These are phyloP conservation scores for Smittium culicis DNA, from an alignment of 371 early-diverging fungal genomes.

Conservation along the genomic window DNA sequence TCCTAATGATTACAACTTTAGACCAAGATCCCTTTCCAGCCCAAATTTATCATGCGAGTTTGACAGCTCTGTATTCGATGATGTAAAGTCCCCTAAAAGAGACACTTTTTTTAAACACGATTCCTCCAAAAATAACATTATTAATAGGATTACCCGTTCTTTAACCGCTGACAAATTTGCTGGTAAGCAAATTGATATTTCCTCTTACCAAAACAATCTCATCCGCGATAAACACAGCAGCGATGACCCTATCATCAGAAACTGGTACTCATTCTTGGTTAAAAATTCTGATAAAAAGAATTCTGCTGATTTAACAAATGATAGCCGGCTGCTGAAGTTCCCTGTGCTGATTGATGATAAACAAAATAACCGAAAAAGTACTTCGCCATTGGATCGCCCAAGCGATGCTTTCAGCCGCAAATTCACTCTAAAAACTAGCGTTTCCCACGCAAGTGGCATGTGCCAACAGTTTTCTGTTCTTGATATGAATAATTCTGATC, in stretches of 20 bases:
- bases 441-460: background rate
- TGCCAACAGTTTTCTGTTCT: background rate
- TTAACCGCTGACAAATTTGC: background rate
- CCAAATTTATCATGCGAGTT: background rate
- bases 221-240: background rate
- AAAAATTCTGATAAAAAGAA: background rate
- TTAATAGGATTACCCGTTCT: too few species aligned
- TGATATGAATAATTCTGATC: conserved; percentile 6
- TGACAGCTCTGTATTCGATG: too few species aligned
- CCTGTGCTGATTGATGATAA: background rate
- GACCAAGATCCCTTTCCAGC: background rate
- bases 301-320: background rate
- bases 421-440: background rate
- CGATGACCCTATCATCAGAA: background rate
- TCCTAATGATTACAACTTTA: background rate
- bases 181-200: background rate
- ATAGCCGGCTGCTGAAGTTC: background rate
- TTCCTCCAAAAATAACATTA: too few species aligned
- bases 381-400: background rate
- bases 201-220: background rate
- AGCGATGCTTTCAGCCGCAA: background rate
- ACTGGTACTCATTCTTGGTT: background rate
- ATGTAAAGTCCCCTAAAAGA: too few species aligned
- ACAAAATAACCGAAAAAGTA: background rate
- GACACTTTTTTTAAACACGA: too few species aligned